Base-by-base conservation (phyloP, 805 yeast genomes). In the Starmerella etchellsii region DNA sequence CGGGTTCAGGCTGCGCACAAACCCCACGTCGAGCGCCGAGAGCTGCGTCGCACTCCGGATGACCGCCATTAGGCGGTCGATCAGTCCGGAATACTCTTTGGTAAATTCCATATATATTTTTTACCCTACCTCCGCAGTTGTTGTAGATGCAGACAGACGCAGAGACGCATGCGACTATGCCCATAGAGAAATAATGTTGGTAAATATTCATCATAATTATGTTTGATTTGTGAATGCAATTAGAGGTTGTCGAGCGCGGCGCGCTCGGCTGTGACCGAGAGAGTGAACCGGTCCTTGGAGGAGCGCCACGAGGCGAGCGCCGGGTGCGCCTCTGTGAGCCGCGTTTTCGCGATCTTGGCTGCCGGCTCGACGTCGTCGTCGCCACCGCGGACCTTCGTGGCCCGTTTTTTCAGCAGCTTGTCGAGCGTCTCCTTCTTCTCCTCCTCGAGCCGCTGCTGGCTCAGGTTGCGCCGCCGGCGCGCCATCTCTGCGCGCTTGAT, bases 391-490 rank as follows among this genome's bases (percentile, higher is more conserved):
- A 47, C 38, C 21, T 47, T 47, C 36, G 42, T 46, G 0, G 95
- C 95, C 48, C 95, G 70, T 59, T 87, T 76, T 60, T 82, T 78
- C 48, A 88, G 66, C 48, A 88, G 65, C 58, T 82, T 83, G 58
- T 88, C 88, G 49, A 88, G 68, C 0, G 96, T 87, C 49, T 88
- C 96, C 55, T 78, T 73, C 57, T 91, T 91, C 60, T 91, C 97
- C 58, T 83, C 95, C 55, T 87, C 96, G 31, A 83, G 63, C 48
- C 79, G 75, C 62, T 79, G 78, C 53, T 78, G 85, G 50, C 78
- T 76, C 53, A 84, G 70, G 56, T 88, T 87, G 58, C 81, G 81
- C 49, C 98, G 69, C 59, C 85, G 75, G 53, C 97, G 71, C 0
- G 95, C 88, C 53, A 74, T 77, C 57, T 88, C 98, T 1, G 93